Evolutionary conservation across 2,329 filamentous ascomycete genomes (phyloP).

Genomic region (Colletotrichum musicola): DNA sequence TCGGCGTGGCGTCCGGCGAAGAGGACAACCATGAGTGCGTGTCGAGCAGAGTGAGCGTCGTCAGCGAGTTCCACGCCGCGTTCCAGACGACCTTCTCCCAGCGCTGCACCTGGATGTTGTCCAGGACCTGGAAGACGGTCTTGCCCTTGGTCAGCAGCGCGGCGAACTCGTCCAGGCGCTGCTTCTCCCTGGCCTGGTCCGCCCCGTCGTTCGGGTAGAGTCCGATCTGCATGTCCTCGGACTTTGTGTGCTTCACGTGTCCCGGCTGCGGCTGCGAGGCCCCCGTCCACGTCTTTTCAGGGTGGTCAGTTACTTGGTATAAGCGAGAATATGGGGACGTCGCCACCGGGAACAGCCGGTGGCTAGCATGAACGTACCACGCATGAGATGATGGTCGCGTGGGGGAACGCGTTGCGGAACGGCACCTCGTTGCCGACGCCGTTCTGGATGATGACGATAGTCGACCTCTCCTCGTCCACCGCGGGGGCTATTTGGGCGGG

Average conservation of each 20-base stretch:
- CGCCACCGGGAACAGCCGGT: no score
- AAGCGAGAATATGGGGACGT: background rate
- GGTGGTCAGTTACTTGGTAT: background rate
- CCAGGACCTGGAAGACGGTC: slow-evolving; percentile 61
- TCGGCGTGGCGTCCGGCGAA: slow-evolving; percentile 57
- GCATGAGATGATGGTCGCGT: slow-evolving; percentile 65
- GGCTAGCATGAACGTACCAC: slow-evolving; percentile 56
- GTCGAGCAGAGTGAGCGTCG: slow-evolving; percentile 65
- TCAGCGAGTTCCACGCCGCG: slow-evolving; percentile 71
- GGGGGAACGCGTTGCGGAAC: slow-evolving; percentile 61
- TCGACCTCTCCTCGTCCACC: slow-evolving; percentile 56
- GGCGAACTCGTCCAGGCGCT: slow-evolving; percentile 56
- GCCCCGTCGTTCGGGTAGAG: slow-evolving; percentile 57
- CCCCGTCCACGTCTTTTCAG: slow-evolving; percentile 62
- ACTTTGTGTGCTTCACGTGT: slow-evolving; percentile 61
- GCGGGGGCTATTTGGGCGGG: slow-evolving; percentile 49
- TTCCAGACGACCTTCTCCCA: slow-evolving; percentile 74
- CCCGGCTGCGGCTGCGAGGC: slow-evolving; percentile 64
- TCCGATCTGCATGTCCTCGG: slow-evolving; percentile 68
- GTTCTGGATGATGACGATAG: slow-evolving; percentile 72
- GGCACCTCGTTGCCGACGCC: slow-evolving; percentile 71
- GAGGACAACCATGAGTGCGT: slow-evolving; percentile 65
- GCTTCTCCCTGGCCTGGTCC: slow-evolving; percentile 47
- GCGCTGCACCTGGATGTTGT: slow-evolving; percentile 67
- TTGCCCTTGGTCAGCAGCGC: slow-evolving; percentile 54